Evolutionary conservation across 2,329 filamentous ascomycete species (phyloP), one percentile per base, ranked within the genome.

Genomic region (Atkinsonella hypoxylon): DNA sequence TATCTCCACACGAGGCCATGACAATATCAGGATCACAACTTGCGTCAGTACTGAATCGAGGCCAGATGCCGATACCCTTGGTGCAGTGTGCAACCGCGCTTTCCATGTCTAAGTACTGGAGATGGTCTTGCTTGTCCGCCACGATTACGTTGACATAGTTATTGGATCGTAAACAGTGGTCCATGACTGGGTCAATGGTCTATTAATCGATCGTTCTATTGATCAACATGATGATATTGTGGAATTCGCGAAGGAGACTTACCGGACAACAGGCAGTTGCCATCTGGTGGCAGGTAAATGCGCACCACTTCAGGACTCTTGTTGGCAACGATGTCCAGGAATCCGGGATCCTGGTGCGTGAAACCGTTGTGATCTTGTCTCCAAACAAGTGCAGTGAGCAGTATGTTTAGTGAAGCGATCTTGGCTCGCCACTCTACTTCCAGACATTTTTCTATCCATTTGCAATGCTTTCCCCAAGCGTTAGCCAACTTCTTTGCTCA

Each of bases 121-220:
- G 74, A 61, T 89, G 85, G 40, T 85, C 78, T 63, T 89, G 85
- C 70, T 90, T 90, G 68, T 89, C 86, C 44, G 85, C 79, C 0
- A 89, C 85, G 47, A 90, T 72, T 45, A 89, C 84, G 62, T 90
- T 90, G 68, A 90, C 85, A 62, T 90, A 89, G 73, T 89, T 89
- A 57, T 71, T 72, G 45, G 80, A 85, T 54, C 76, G 76, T 53
- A 90, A 73, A 62, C 85, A 89, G 68, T 90, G 86, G 61, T 89
- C 77, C 75, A 83, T 87, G 42, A 83, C 51, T 53, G 4, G 18
- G 45, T 63, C n/a, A 48, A 12, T 10, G 12, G 15, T 31, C 17
- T 20, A 9, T 47, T 15, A 17, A 4, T 12, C 18, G 10, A 5
- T 15, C 13, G 1, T 30, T 26, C 20, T 13, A 2, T 43, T 18